phyloP scores from a whole-genome alignment of 2,329 filamentous ascomycete species.

The Aspergillus pseudoviridinutans region DNA sequence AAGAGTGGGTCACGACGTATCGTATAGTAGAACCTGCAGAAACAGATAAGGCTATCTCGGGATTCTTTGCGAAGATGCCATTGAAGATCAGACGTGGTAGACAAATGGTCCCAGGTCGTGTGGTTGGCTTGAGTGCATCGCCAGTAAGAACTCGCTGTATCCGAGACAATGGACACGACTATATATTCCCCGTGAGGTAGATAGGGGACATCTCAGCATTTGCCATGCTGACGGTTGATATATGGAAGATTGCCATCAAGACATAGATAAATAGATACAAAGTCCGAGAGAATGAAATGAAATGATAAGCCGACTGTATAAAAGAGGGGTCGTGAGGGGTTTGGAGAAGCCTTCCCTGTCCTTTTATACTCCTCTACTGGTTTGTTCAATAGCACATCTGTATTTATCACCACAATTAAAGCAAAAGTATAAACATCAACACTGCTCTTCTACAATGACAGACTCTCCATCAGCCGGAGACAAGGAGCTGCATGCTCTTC shows the following conservation, averaged over 20 bases:
- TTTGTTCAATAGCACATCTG: not conserved
- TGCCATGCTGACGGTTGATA: too few relatives aligned
- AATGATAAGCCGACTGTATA: not conserved
- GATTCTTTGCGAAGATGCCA: not conserved
- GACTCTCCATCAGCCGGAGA: slow-evolving; percentile 11
- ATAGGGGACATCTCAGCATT: too few relatives aligned
- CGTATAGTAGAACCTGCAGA: not conserved
- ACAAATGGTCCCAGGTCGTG: too few relatives aligned
- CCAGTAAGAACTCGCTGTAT: not conserved
- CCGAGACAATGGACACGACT: not conserved
- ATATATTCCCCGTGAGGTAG: too few relatives aligned
- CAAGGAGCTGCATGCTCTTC: slow-evolving; percentile 23
- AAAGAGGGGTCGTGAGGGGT: not conserved
- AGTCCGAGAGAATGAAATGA: not conserved
- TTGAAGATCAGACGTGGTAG: too few relatives aligned
- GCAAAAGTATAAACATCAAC: not conserved
- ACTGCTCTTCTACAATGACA: not conserved
- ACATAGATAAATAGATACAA: not conserved
- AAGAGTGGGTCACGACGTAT: too few relatives aligned
- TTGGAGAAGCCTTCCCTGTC: not conserved
- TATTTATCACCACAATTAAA: not conserved
- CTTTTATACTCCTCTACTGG: not conserved
- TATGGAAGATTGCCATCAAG: not conserved
- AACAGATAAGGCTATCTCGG: not conserved
- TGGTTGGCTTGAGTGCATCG: too few relatives aligned